A percentile compares a stretch with the other conserved stretches of the same genome.
Evolutionary conservation across 352 stramenopile genomes (phyloP).

Genomic region (Phytophthora tubulina): DNA sequence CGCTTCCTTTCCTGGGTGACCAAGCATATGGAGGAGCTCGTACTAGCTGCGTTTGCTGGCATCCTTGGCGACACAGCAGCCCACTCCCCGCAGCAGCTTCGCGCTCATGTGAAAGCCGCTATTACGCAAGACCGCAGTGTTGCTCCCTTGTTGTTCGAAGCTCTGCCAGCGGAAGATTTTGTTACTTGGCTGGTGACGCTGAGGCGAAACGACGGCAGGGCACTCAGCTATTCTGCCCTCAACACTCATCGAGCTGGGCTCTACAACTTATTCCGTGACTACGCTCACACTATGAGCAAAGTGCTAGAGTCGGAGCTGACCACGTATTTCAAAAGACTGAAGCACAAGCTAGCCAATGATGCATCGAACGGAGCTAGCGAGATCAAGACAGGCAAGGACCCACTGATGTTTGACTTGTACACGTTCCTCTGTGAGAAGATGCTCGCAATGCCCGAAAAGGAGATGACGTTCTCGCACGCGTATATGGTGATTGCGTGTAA

Average conservation of each 20-base stretch:
- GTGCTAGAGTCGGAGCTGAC: conserved; percentile 3
- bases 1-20: conserved; percentile 9
- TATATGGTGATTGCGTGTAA: conserved; percentile 32
- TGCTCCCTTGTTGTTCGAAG: background rate
- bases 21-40: background rate
- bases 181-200: conserved; percentile 15
- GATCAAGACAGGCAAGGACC: background rate
- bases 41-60: background rate
- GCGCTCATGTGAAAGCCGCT: background rate
- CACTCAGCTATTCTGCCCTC: conserved; percentile 12
- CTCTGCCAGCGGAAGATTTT: conserved; percentile 2
- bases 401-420: conserved; percentile 17
- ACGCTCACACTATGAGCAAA: conserved; percentile 1
- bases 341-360: conserved; percentile 12
- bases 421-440: background rate
- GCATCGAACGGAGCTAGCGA: background rate
- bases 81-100: background rate
- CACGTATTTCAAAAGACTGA: conserved; percentile 22
- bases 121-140: background rate
- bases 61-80: background rate
- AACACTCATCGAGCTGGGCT: conserved; percentile 18
- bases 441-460: background rate
- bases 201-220: background rate
- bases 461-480: conserved; percentile 22
- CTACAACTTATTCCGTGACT: conserved; percentile 20